Base-by-base conservation (phyloP, 257 asterid species). In the Pogostemon cablin region DNA sequence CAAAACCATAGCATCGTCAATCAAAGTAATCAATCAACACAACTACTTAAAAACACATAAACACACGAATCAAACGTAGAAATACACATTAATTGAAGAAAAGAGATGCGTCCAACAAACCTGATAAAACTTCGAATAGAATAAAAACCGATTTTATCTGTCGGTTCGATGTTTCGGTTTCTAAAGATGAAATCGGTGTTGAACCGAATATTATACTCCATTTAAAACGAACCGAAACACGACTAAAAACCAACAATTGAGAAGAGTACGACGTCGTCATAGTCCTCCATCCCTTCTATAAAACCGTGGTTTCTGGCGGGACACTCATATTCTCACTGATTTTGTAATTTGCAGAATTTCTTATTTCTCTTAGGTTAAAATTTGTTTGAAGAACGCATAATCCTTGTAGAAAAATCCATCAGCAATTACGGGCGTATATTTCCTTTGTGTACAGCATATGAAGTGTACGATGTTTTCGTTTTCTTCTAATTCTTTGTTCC, bases 281-380 rank as follows among this genome's bases (percentile, higher is more conserved):
- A 3, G 57, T 56, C 72, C 11, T 25, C 48, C 7, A 40, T 4
- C 43, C 37, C 42, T 12, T 1, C 48, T 43, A 55, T 57, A 34
- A 65, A 66, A 57, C n/a, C 62, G 46, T 41, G 59, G 68, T 17
- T 72, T 75, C 50, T 75, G 79, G 79, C 79, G 79, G 75, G 71
- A 58, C 35, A 12, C 48, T 43, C 15, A 67, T 63, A 39, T 52
- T 58, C 44, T 38, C 48, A 9, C 58, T n/a, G 65, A 38, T 44
- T 63, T 65, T 7, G 17, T n/a, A 7, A 4, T 35, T 5, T 43
- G 8, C 63, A 48, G 39, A 59, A 67, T 15, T 59, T 67, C 65
- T 11, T 6, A 10, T 9, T 41, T 7, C 32, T 35, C 37, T 15
- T 44, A 20, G 15, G 67, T 39, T 43, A 32, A 34, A 1, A 12